phyloP scores from a whole-genome alignment of 78 protist genomes.

The Protostelium mycophagum region DNA sequence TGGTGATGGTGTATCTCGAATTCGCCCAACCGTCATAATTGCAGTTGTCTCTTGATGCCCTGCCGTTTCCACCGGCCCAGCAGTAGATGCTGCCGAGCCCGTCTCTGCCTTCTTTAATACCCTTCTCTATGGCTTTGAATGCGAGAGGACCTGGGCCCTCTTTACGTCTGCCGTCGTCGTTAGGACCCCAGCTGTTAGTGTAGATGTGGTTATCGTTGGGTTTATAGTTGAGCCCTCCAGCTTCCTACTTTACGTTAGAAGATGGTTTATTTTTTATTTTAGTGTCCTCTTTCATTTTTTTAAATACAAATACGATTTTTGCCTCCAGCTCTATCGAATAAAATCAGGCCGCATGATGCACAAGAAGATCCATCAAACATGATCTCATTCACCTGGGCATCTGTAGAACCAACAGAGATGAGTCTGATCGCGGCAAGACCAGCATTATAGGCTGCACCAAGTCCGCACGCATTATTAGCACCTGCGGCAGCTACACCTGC shows the following conservation, averaged over 20 bases:
- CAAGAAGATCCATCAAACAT: too few relatives aligned
- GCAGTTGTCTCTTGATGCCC: conserved; percentile 6
- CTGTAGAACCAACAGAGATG: conserved; percentile 4
- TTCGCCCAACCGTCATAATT: conserved; percentile 36
- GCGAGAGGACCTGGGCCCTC: conserved; percentile 27
- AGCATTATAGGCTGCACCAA: conserved; percentile 16
- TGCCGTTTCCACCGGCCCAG: conserved; percentile 34
- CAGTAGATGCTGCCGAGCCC: conserved; percentile 10
- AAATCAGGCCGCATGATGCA: too few relatives aligned
- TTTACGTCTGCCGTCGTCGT: conserved; percentile 3
- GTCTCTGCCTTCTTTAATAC: neutral
- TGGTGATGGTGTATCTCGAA: conserved; percentile 10
- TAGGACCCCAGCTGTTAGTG: conserved; percentile 26
- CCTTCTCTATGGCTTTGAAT: neutral
- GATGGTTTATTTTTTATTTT: neutral
- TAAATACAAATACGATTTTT: too few relatives aligned
- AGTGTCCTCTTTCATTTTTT: too few relatives aligned
- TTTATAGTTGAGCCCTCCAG: neutral
- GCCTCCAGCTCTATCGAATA: too few relatives aligned
- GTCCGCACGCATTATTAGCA: conserved; percentile 11
- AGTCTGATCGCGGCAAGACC: conserved; percentile 1
- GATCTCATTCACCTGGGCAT: neutral
- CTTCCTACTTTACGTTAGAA: neutral
- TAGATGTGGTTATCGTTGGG: conserved; percentile 2
- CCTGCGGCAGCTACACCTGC: conserved; percentile 12